Conservation (phyloP, 192 early-diverging fungal genomes). For the Backusella tarrabulga region DNA sequence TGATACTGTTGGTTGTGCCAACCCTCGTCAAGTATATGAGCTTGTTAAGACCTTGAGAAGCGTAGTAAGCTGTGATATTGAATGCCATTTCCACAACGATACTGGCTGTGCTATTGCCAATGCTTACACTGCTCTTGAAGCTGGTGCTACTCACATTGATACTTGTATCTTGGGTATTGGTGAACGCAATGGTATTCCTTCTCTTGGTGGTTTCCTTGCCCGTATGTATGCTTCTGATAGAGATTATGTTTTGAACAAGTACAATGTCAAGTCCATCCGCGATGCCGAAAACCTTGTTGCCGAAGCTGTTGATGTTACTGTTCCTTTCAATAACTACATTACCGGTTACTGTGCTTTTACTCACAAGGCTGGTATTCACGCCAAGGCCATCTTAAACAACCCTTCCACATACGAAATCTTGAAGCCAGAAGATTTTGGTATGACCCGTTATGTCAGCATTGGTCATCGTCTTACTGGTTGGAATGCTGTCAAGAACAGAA, state of each 20-base stretch:
- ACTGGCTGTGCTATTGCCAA: slow-evolving; percentile 98
- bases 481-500: slow-evolving; percentile 99
- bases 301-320: slow-evolving; percentile 89
- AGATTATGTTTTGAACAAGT: slow-evolving; percentile 91
- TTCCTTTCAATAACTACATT: slow-evolving; percentile 99
- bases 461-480: slow-evolving; percentile 97
- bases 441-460: slow-evolving; percentile 96
- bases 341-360: slow-evolving; percentile 99
- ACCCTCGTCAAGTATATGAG: slow-evolving; percentile 97
- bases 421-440: slow-evolving; percentile 97
- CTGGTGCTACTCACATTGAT: slow-evolving; percentile 99
- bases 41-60: slow-evolving; percentile 92
- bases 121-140: slow-evolving; percentile 94
- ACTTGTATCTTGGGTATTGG: slow-evolving; percentile 98
- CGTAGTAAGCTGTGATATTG: slow-evolving; percentile 97
- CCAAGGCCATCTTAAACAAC: slow-evolving; percentile 99
- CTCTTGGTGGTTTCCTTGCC: slow-evolving; percentile 92
- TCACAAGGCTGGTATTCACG: slow-evolving; percentile 99
- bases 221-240: slow-evolving; percentile 94
- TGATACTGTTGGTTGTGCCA: slow-evolving; percentile 98
- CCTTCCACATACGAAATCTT: slow-evolving; percentile 98
- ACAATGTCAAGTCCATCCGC: slow-evolving; percentile 88
- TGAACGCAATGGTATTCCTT: slow-evolving; percentile 97
- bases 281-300: slow-evolving; percentile 97
- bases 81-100: slow-evolving; percentile 99